Base-by-base conservation (phyloP, 345 rosid species). In the Salix koriyanagi region DNA sequence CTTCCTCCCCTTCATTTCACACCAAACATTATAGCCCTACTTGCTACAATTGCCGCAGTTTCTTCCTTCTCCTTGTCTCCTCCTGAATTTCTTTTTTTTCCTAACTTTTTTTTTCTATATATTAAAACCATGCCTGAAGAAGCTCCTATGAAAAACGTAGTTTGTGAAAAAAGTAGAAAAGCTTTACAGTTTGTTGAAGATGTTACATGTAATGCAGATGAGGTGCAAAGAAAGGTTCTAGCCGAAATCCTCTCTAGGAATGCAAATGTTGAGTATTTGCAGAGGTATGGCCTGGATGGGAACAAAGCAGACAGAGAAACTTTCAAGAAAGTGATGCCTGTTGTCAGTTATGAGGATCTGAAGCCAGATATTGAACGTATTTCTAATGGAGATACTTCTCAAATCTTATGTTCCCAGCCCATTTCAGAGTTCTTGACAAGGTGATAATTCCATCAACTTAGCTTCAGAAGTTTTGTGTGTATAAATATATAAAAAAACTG, bases 381-480 rank as follows among this genome's bases (percentile, higher is more conserved):
- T 28, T 76, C 75, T 44, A 78, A 65, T 56, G 81, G 81, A 7
- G 81, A 78, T 41, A 72, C 71, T 18, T 78, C 72, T 19, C 81
- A 65, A 25, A 72, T 78, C 62, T 56, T 78, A 9, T 78, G 76
- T 37, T 72, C 76, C 15, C 30, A 65, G 21, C 81, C 76, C 76
- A 78, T 78, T 52, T 78, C 81, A 18, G 81, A 78, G 71, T 78
- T 78, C 70, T 54, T 78, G n/a, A 72, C 76, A 32, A 78, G 81
- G 81, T 77, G 13, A 34, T 46, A 15, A 16, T 15, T 48, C 54
- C 54, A 48, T 48, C 54, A 25, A 48, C 54, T 15, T 48, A 48
- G 21, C 54, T 48, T 48, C 54, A 48, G 2, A 48, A 48, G 54
- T 48, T 1, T 44, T 34, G 37, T 34, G 36, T 34, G 37, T 34